These are phyloP conservation scores for Plectosphaerella plurivora DNA, from an alignment of 2,329 filamentous ascomycete species.

Conservation along the genomic window DNA sequence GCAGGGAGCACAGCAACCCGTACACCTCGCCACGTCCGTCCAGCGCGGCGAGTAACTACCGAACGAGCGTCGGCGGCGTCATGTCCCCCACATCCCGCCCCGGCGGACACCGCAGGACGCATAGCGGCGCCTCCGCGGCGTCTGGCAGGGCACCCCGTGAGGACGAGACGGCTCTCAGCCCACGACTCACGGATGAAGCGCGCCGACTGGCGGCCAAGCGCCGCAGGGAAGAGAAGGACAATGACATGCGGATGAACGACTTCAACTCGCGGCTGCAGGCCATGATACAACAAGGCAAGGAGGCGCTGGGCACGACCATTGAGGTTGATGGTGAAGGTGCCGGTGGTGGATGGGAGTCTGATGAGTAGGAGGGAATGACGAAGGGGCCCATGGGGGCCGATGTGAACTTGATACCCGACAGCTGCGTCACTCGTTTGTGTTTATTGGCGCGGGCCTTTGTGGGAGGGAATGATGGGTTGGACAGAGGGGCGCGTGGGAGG, in stretches of 20 bases:
- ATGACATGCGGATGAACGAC: slow-evolving; percentile 72
- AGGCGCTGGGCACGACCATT: slow-evolving; percentile 73
- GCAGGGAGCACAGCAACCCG: not conserved
- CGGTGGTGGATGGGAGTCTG: slow-evolving; percentile 35
- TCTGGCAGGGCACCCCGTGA: slow-evolving; percentile 22
- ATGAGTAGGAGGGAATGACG: slow-evolving; percentile 17
- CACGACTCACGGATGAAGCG: slow-evolving; percentile 60
- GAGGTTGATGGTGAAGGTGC: slow-evolving; percentile 50
- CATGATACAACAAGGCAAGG: slow-evolving; percentile 85
- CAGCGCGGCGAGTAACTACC: slow-evolving; percentile 12
- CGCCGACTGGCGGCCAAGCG: slow-evolving; percentile 69
- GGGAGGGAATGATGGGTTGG: not conserved
- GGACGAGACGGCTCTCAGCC: slow-evolving; percentile 33
- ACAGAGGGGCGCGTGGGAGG: not conserved
- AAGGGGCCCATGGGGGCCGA: slow-evolving; percentile 7
- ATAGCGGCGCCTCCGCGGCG: slow-evolving; percentile 39
- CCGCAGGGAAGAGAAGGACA: slow-evolving; percentile 68
- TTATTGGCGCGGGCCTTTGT: slow-evolving; percentile 2
- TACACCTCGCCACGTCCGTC: slow-evolving; percentile 10
- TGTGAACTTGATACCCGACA: slow-evolving; percentile 1
- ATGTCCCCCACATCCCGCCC: slow-evolving; percentile 12
- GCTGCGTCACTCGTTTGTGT: slow-evolving; percentile 3
- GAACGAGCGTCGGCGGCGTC: slow-evolving; percentile 13
- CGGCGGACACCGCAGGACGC: slow-evolving; percentile 35
- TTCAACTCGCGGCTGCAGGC: slow-evolving; percentile 76